Evolutionary conservation across 2,329 filamentous ascomycete species (phyloP).

Genomic region (Domatiomyces globalis): DNA sequence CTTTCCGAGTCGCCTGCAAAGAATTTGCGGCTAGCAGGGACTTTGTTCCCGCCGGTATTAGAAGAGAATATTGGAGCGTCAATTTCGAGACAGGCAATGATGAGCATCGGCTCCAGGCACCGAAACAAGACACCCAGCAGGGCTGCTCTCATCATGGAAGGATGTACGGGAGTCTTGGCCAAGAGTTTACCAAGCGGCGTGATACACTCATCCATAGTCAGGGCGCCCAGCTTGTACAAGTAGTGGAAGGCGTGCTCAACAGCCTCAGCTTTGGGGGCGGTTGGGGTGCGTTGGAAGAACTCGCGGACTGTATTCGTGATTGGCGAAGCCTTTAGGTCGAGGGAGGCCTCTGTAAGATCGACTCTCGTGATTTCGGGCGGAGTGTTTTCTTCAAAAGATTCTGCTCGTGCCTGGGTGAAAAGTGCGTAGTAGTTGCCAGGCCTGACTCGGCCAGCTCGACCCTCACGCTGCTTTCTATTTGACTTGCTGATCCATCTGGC

Average conservation of each 20-base stretch:
- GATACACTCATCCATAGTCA: constrained; percentile 67
- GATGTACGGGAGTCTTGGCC: constrained; percentile 76
- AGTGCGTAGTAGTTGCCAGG: constrained; percentile 90
- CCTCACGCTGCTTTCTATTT: constrained; percentile 90
- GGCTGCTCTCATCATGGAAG: constrained; percentile 86
- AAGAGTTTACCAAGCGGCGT: constrained; percentile 77
- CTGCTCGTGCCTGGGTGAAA: constrained; percentile 79
- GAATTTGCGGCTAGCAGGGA: background rate
- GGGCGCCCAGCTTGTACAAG: constrained; percentile 75
- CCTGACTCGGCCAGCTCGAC: constrained; percentile 87
- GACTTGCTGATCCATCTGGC: constrained; percentile 39
- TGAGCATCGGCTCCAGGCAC: constrained; percentile 82
- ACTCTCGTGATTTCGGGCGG: constrained; percentile 89
- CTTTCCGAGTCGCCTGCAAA: constrained; percentile 6
- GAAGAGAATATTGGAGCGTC: background rate
- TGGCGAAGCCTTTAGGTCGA: constrained; percentile 57
- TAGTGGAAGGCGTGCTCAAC: constrained; percentile 85
- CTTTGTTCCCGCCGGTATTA: background rate
- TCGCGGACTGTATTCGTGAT: constrained; percentile 69
- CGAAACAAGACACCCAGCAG: constrained; percentile 74
- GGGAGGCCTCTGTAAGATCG: constrained; percentile 83
- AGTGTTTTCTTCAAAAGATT: constrained; percentile 63
- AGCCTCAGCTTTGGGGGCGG: constrained; percentile 79
- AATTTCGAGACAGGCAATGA: constrained; percentile 45
- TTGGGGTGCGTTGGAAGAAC: constrained; percentile 71